A percentile compares a stretch with the other conserved stretches of the same genome.
These are phyloP conservation scores for Vitis rotundifolia DNA, from an alignment of 164 flowering plant genomes.

Conservation along the genomic window DNA sequence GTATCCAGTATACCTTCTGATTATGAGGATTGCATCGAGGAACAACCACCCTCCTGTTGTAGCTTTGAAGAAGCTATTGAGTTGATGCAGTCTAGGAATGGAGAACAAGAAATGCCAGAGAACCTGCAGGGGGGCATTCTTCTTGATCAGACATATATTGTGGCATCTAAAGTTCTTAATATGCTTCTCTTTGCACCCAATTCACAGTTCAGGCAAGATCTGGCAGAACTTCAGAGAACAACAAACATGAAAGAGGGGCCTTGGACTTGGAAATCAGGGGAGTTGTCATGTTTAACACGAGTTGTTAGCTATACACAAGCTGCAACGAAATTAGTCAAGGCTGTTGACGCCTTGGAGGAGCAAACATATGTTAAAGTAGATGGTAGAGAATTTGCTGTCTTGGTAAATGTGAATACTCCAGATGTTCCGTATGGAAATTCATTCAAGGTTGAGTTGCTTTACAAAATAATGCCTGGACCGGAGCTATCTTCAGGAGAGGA, in stretches of 20 bases:
- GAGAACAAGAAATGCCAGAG: conserved; percentile 55
- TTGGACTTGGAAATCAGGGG: conserved; percentile 62
- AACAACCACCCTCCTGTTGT: conserved; percentile 19
- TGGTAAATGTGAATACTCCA: conserved; percentile 60
- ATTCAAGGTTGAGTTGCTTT: conserved; percentile 68
- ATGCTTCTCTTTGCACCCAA: conserved; percentile 56
- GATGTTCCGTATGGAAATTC: conserved; percentile 79
- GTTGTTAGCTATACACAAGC: conserved; percentile 60
- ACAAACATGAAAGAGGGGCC: conserved; percentile 65
- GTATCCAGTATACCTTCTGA: conserved; percentile 43
- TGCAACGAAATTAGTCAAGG: conserved; percentile 71
- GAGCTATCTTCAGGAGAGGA: conserved; percentile 59
- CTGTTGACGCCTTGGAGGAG: conserved; percentile 70
- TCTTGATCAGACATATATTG: conserved; percentile 50
- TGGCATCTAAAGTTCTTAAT: conserved; percentile 50
- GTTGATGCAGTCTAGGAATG: conserved; percentile 36
- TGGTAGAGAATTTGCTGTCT: conserved; percentile 56
- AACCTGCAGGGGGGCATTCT: conserved; percentile 68
- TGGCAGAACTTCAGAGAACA: conserved; percentile 61
- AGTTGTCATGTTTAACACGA: conserved; percentile 43
- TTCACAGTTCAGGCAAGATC: conserved; percentile 61
- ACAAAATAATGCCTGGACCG: conserved; percentile 60
- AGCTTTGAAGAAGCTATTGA: conserved; percentile 65
- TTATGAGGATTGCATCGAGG: conserved; percentile 43
- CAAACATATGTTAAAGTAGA: conserved; percentile 66